phyloP scores from a whole-genome alignment of 495 filamentous ascomycete genomes.

The Penicillium maclennaniae region DNA sequence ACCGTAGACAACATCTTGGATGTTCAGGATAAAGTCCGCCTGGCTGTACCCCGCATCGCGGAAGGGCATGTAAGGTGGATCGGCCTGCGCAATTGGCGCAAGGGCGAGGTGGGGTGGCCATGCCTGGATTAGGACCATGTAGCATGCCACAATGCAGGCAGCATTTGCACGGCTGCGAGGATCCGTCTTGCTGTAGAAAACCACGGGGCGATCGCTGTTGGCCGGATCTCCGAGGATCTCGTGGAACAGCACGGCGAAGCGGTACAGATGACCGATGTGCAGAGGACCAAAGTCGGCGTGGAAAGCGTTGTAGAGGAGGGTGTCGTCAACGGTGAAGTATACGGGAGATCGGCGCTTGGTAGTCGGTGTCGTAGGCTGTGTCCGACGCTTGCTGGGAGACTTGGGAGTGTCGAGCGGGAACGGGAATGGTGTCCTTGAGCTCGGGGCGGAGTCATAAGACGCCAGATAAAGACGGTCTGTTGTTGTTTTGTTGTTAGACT shows the following conservation, averaged over 20 bases:
- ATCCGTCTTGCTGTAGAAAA: conserved; percentile 92
- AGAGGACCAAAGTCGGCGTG: conserved; percentile 97
- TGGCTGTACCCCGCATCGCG: conserved; percentile 97
- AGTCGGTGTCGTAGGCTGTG: conserved; percentile 51
- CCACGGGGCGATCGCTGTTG: conserved; percentile 78
- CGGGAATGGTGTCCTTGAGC: conserved; percentile 78
- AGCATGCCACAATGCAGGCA: conserved; percentile 90
- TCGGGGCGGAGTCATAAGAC: conserved; percentile 80
- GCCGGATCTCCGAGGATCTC: conserved; percentile 85
- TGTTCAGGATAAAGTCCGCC: conserved; percentile 88
- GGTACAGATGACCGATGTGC: conserved; percentile 94
- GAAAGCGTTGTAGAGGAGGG: conserved; percentile 93
- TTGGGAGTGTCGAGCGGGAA: conserved; percentile 60
- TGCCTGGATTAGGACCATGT: conserved; percentile 97
- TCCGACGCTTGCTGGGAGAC: conserved; percentile 73
- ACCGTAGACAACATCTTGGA: conserved; percentile 97
- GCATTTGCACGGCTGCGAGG: conserved; percentile 94
- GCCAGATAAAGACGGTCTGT: conserved; percentile 93
- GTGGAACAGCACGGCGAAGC: conserved; percentile 92
- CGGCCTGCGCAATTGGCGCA: conserved; percentile 90
- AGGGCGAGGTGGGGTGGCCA: conserved; percentile 99
- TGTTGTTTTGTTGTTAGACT: conserved; percentile 11
- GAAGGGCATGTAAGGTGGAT: conserved; percentile 98
- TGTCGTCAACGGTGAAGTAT: conserved; percentile 95
- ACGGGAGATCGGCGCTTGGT: conserved; percentile 61